Base-by-base conservation (phyloP, 805 yeast species). In the Kazachstania bromeliacearum region DNA sequence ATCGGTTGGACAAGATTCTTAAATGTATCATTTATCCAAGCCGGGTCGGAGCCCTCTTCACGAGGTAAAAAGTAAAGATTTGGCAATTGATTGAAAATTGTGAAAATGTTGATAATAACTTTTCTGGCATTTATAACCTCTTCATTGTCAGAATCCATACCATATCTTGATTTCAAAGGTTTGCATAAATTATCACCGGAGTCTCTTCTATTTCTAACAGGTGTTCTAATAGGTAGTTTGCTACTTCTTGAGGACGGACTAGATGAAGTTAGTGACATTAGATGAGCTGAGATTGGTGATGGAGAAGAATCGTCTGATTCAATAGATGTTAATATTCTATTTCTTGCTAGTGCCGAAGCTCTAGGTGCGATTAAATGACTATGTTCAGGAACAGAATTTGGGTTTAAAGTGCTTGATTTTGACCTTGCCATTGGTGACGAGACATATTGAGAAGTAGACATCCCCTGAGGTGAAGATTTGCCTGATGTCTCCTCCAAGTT, bases 1-100 rank as follows among this genome's bases (percentile, higher is more conserved):
- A 71, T 45, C 2, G 75, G 68, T 34, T 63, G 56, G n/a, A 55
- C 44, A 9, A 55, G 46, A 30, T 43, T 43, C 20, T 36, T 45
- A 33, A 50, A 55, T 34, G 54, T 57, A 18, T 46, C 41, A 4
- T 43, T 40, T 7, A 48, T 47, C 47, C 53, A 45, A 12, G 33
- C 27, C 14, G 36, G 33, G 28, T 47, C 44, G 10, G 40, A 30
- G 5, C 39, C 40, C n/a, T 40, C 39, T 8, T 43, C 42, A 15
- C 43, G 48, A 3, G 58, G 53, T 21, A 56, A 35, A 8, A 54
- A 44, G 24, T 51, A 52, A 28, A 46, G 49, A 18, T 46, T 46
- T 4, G 52, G 44, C 40, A 52, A 42, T 21, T 53, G 43, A 31
- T 51, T 49, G 37, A 55, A 56, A 10, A 55, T 55, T 22, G 51